phyloP scores from a whole-genome alignment of 257 asterid species.

The Solanum pinnatisectum region DNA sequence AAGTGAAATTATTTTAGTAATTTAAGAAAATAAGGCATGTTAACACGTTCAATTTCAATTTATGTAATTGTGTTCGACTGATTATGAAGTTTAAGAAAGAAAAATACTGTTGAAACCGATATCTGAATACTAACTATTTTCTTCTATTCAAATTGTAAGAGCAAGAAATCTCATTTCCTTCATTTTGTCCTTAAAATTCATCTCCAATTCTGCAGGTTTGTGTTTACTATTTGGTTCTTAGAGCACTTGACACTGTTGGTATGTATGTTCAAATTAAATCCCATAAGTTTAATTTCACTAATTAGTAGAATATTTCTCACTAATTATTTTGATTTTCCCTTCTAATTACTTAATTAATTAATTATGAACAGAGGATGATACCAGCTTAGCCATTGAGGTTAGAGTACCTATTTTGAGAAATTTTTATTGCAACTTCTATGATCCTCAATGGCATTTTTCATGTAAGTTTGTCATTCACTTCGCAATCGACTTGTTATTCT shows the following conservation, averaged over 20 bases:
- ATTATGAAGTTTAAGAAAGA: too few species aligned
- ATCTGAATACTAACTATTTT: not conserved
- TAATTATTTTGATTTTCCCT: not conserved
- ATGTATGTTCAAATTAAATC: not conserved
- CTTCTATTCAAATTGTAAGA: too few species aligned
- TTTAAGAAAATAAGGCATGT: not conserved
- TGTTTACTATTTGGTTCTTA: slow-evolving; percentile 90
- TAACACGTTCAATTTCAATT: not conserved
- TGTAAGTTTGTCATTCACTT: slow-evolving; percentile 12
- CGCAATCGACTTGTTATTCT: not conserved
- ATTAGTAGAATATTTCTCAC: not conserved
- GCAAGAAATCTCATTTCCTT: too few species aligned
- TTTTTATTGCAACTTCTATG: slow-evolving; percentile 67
- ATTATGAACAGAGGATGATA: slow-evolving; percentile 73
- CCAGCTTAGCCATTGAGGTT: slow-evolving; percentile 68
- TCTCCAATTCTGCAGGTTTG: slow-evolving; percentile 50
- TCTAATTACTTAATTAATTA: not conserved
- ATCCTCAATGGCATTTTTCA: slow-evolving; percentile 79
- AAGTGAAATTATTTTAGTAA: not conserved
- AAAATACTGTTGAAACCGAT: too few species aligned
- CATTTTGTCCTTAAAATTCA: not conserved
- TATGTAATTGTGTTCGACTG: too few species aligned
- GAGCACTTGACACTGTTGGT: slow-evolving; percentile 97
- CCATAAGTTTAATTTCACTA: not conserved
- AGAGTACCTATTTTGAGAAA: slow-evolving; percentile 77